These are phyloP conservation scores for Cyclotella distinguenda DNA, from an alignment of 108 stramenopile species.

Conservation along the genomic window DNA sequence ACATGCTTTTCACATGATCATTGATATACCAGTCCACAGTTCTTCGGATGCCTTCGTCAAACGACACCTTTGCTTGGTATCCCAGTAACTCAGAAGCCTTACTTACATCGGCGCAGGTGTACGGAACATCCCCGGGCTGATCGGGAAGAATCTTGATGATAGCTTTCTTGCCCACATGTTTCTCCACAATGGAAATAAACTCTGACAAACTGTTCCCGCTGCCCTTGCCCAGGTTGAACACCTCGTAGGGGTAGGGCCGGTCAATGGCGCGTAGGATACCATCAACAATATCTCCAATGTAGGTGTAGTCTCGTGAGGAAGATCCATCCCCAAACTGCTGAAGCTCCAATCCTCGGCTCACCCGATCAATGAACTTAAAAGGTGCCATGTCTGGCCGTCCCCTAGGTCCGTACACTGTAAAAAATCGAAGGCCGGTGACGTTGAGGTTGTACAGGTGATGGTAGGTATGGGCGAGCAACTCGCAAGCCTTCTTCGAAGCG, in stretches of 20 bases:
- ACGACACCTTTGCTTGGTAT: slow-evolving; percentile 86
- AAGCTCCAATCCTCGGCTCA: slow-evolving; percentile 88
- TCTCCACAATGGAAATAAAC: slow-evolving; percentile 94
- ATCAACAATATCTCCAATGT: slow-evolving; percentile 97
- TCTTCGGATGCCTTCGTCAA: slow-evolving; percentile 92
- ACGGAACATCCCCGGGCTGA: slow-evolving; percentile 98
- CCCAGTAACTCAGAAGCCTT: slow-evolving; percentile 91
- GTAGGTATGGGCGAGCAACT: slow-evolving; percentile 98
- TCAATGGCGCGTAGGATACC: slow-evolving; percentile 95
- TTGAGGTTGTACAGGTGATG: slow-evolving; percentile 93
- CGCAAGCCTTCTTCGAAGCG: slow-evolving; percentile 96
- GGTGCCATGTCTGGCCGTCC: slow-evolving; percentile 98
- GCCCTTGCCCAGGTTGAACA: slow-evolving; percentile 98
- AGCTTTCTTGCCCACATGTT: slow-evolving; percentile 83
- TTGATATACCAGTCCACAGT: slow-evolving; percentile 92
- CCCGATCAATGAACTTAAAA: slow-evolving; percentile 96
- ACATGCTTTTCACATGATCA: slow-evolving; percentile 49
- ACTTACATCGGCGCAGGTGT: slow-evolving; percentile 94
- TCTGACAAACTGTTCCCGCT: slow-evolving; percentile 86
- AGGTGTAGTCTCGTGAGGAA: slow-evolving; percentile 95
- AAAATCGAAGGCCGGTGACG: slow-evolving; percentile 94
- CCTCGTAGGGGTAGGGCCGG: slow-evolving; percentile 88
- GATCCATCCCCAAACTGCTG: slow-evolving; percentile 97
- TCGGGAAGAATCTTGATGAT: slow-evolving; percentile 88
- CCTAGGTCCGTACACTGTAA: slow-evolving; percentile 96